phyloP scores from a whole-genome alignment of 139 green algal genomes.

The Auxenochlorella pyrenoidosa region DNA sequence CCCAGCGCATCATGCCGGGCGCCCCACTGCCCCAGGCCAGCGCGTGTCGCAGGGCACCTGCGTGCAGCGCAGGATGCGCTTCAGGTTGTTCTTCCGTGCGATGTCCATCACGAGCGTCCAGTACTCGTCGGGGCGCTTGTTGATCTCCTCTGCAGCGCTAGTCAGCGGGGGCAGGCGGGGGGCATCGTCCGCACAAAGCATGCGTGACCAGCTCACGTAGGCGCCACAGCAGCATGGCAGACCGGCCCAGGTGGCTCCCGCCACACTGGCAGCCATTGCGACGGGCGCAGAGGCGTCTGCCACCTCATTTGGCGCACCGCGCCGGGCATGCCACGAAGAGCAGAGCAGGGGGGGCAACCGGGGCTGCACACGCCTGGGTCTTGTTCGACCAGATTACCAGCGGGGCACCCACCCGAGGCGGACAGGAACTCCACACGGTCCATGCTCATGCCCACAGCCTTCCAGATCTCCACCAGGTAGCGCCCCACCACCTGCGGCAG shows the following conservation, averaged over 20 bases:
- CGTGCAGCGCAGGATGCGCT: slow-evolving; percentile 83
- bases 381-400: neutral
- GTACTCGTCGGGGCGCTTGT: slow-evolving; percentile 81
- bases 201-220: too few species aligned
- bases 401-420: slow-evolving; percentile 61
- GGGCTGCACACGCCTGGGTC: too few species aligned
- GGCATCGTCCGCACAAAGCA: too few species aligned
- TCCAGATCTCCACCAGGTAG: slow-evolving; percentile 99
- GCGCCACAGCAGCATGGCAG: too few species aligned
- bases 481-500: slow-evolving; percentile 71
- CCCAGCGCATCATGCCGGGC: too few species aligned
- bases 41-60: neutral
- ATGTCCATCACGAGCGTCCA: slow-evolving; percentile 95
- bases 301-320: too few species aligned
- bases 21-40: too few species aligned
- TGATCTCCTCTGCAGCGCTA: slow-evolving; percentile 52
- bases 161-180: neutral
- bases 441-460: slow-evolving; percentile 97
- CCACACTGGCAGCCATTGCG: too few species aligned
- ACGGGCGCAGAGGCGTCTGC: too few species aligned
- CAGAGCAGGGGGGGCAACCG: too few species aligned
- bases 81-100: slow-evolving; percentile 87
- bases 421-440: slow-evolving; percentile 85
- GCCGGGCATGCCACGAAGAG: too few species aligned
- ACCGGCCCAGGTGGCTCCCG: too few species aligned